phyloP scores from a whole-genome alignment of 2,329 filamentous ascomycete species.

The Penicillium rolfsii region DNA sequence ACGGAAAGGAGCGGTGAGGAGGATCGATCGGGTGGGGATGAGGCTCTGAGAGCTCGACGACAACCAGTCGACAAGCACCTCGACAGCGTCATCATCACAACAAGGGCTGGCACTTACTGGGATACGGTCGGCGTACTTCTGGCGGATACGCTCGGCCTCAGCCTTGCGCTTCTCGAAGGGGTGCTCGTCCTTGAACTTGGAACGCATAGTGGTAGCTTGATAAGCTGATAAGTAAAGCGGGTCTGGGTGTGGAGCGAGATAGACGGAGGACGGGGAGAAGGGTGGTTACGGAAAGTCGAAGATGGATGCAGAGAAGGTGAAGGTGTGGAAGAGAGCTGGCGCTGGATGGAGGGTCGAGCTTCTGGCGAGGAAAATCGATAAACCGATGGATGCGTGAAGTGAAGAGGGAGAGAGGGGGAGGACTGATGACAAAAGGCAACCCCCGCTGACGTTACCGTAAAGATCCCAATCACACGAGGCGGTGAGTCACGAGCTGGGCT shows the following conservation, averaged over 20 bases:
- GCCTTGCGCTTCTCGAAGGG: conserved; percentile 99
- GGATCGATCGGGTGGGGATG: conserved; percentile 3
- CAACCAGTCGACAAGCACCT: neutral
- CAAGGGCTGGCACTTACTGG: conserved; percentile 67
- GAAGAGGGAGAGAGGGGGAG: conserved; percentile 26
- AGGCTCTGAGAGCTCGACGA: conserved; percentile 4
- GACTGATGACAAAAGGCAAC: conserved; percentile 35
- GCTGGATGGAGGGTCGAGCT: conserved; percentile 11
- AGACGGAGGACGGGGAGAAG: conserved; percentile 13
- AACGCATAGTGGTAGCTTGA: conserved; percentile 71
- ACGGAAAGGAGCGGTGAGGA: conserved; percentile 39
- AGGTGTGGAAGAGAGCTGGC: conserved; percentile 16
- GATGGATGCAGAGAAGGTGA: conserved; percentile 27
- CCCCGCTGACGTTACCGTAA: conserved; percentile 34
- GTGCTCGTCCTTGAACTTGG: conserved; percentile 99
- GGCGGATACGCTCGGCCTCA: conserved; percentile 97
- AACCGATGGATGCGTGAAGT: conserved; percentile 29
- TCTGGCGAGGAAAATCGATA: conserved; percentile 25
- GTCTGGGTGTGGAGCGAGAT: conserved; percentile 22
- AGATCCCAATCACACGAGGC: conserved; percentile 31
- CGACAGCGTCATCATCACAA: conserved; percentile 2
- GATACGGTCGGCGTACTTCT: conserved; percentile 98
- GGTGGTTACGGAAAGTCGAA: conserved; percentile 9
- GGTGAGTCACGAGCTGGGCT: conserved; percentile 25
- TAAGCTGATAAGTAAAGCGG: conserved; percentile 34